phyloP scores from a whole-genome alignment of 116 monocot species.

The Zostera marina region DNA sequence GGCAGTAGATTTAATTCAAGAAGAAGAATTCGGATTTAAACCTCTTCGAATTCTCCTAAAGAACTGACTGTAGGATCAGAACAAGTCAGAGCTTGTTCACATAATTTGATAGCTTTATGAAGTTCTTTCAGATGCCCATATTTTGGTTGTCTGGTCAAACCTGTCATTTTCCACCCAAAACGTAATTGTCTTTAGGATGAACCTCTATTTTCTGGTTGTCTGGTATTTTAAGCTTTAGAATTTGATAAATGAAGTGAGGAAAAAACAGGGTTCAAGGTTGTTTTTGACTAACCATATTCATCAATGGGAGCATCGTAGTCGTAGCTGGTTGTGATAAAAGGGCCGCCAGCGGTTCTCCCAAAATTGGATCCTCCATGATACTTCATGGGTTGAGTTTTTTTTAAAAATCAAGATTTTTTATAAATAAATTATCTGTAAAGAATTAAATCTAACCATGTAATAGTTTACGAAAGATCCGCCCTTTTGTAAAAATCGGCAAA shows the following conservation, averaged over 20 bases:
- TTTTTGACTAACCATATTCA: constrained; percentile 62
- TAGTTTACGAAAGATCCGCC: constrained; percentile 96
- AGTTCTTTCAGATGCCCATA: constrained; percentile 81
- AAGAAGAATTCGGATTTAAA: constrained; percentile 3
- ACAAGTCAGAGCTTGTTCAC: constrained; percentile 29
- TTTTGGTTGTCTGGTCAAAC: constrained; percentile 63
- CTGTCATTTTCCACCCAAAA: constrained; percentile 9
- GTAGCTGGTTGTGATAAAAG: constrained; percentile 60
- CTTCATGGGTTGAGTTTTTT: constrained; percentile 19
- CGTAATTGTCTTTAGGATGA: no score
- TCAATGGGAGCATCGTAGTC: constrained; percentile 84
- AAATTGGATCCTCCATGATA: constrained; percentile 98
- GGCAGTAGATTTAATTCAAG: background rate
- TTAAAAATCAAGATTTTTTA: background rate
- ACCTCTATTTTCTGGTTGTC: no score
- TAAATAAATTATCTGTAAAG: background rate
- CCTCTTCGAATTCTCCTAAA: constrained; percentile 42
- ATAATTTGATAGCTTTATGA: constrained; percentile 42
- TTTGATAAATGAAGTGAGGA: background rate
- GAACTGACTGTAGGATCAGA: constrained; percentile 28
- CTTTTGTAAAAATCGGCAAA: constrained; percentile 86
- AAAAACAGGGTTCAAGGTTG: no score
- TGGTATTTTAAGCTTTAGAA: no score
- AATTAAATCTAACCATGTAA: constrained; percentile 60
- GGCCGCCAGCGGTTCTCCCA: constrained; percentile 44